These are phyloP conservation scores for Potentilla sterilis DNA, from an alignment of 306 rosid species.

Conservation along the genomic window DNA sequence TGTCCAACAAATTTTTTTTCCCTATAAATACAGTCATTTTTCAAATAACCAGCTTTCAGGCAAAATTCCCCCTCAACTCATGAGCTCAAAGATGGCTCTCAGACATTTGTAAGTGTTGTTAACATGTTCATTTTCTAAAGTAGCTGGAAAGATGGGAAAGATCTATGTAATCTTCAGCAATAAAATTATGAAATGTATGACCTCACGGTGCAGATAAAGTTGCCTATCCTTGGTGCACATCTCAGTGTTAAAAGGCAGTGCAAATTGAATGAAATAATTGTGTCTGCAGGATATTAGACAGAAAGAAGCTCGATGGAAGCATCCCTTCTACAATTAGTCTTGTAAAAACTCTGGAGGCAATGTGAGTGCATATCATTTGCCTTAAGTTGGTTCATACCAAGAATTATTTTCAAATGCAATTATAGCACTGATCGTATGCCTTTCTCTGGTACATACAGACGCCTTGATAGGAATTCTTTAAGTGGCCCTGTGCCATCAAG, in stretches of 20 bases:
- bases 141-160: background rate
- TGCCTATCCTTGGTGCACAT: background rate
- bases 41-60: constrained; percentile 56
- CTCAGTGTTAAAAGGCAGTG: background rate
- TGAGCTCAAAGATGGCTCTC: constrained; percentile 49
- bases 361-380: constrained; percentile 52
- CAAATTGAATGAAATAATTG: background rate
- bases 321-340: constrained; percentile 61
- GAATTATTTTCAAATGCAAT: too few relatives aligned
- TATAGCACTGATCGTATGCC: too few relatives aligned
- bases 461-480: constrained; percentile 47
- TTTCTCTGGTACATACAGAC: constrained; percentile 27
- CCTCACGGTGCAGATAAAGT: background rate
- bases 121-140: background rate
- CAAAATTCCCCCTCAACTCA: constrained; percentile 49
- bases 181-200: background rate
- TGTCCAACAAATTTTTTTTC: background rate
- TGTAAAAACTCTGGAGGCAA: constrained; percentile 42
- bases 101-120: constrained; percentile 57
- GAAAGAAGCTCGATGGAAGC: constrained; percentile 44
- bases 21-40: constrained; percentile 49
- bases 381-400: background rate
- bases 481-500: constrained; percentile 42
- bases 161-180: background rate
- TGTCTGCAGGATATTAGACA: constrained; percentile 55